Conservation (phyloP, 2,329 filamentous ascomycete genomes). For the Lachnellula subtilissima region DNA sequence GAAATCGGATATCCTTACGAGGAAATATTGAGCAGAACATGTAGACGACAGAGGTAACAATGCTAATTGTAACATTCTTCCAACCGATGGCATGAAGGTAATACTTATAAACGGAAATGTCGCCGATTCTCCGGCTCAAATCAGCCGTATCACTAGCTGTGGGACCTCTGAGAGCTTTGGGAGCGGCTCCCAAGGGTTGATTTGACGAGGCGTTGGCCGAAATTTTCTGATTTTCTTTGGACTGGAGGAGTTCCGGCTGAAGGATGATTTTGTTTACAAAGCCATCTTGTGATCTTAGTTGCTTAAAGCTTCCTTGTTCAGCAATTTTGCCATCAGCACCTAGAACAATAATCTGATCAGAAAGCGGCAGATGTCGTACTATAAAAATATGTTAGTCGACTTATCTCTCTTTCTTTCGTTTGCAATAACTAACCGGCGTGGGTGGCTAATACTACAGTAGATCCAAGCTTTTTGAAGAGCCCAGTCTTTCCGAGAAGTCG, state of each 20-base stretch:
- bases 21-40: neutral
- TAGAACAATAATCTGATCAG: slow-evolving; percentile 39
- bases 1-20: neutral
- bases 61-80: slow-evolving; percentile 6
- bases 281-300: slow-evolving; percentile 12
- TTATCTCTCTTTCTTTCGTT: neutral
- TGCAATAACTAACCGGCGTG: slow-evolving; percentile 32
- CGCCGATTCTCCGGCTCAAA: slow-evolving; percentile 11
- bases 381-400: neutral
- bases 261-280: slow-evolving; percentile 27
- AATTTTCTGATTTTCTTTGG: neutral
- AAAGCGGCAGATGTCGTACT: slow-evolving; percentile 32
- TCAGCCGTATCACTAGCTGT: slow-evolving; percentile 32
- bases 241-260: slow-evolving; percentile 30
- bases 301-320: slow-evolving; percentile 34
- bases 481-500: slow-evolving; percentile 12
- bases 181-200: neutral
- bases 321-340: slow-evolving; percentile 27
- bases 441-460: slow-evolving; percentile 37
- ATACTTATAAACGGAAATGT: slow-evolving; percentile 23
- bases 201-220: neutral
- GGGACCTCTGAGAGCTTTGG: neutral
- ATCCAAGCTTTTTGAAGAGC: slow-evolving; percentile 20
- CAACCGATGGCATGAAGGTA: slow-evolving; percentile 19
- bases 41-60: slow-evolving; percentile 6